Evolutionary conservation across 2,329 filamentous ascomycete genomes (phyloP), one percentile per base, ranked within the genome.

Genomic region (Pseudonectria foliicola): DNA sequence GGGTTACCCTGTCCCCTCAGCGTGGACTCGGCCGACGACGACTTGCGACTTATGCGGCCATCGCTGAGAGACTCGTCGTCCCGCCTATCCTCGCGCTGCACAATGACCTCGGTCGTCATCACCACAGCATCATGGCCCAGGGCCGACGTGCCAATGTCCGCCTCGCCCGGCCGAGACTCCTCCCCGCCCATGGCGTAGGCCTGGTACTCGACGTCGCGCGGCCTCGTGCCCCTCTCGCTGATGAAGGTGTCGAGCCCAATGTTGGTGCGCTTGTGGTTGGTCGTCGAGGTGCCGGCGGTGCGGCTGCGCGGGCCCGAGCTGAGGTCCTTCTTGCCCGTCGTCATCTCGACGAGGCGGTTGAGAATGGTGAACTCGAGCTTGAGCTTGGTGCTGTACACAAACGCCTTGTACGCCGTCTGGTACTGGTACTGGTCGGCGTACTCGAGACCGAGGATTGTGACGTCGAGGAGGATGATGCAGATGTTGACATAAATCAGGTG

Each of bases 401-500:
- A 53, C 0, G 51, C 51, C 37, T 63, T 63, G 47, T 58, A 64
- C 6, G 57, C 49, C 0, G 57, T 60, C 37, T 63, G 61, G 13
- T 62, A 34, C 23, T 58, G 46, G 41, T 61, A 63, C 4, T 59
- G 49, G 18, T 60, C 38, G 27, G 57, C 49, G 42, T 55, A 63
- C 36, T 65, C 56, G 23, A 65, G 56, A 3, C 43, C 56, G 3
- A 65, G 44, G 11, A 64, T 56, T n/a, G 61, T 52, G 7, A 70
- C 39, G 43, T 72, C 67, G 43, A 72, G 61, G 3, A 61, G 35
- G 15, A 72, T 60, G 27, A 71, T 64, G n/a, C 64, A 35, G 2
- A 63, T 45, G 39, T 72, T 71, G 35, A 70, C 62, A 16, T 57
- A 59, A 16, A 71, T 56, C 4, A 72, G 55, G 41, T 70, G 66